Percentiles rank a stretch among this genome's conserved stretches.
These are phyloP conservation scores for Phytophthora niederhauseri DNA, from an alignment of 352 stramenopile genomes.

Conservation along the genomic window DNA sequence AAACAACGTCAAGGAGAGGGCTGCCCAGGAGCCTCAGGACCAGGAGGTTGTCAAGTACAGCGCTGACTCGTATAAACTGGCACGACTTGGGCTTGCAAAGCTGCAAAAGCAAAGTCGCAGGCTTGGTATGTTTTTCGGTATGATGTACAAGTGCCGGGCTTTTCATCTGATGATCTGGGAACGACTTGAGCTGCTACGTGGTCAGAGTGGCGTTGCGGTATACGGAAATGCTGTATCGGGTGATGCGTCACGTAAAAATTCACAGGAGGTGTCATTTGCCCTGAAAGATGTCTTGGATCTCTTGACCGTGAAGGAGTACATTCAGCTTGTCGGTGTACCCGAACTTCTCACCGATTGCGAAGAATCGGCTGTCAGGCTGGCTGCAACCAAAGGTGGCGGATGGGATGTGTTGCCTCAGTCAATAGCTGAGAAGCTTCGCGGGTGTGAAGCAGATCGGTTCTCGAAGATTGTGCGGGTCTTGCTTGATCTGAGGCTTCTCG, in stretches of 20 bases:
- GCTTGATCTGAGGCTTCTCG: conserved; percentile 68
- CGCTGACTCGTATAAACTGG: conserved; percentile 66
- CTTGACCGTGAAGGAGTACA: conserved; percentile 69
- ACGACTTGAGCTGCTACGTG: conserved; percentile 36
- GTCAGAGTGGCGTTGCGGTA: conserved; percentile 11
- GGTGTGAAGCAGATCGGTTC: conserved; percentile 74
- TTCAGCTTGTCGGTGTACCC: conserved; percentile 71
- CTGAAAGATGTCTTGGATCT: conserved; percentile 76
- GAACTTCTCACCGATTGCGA: conserved; percentile 69
- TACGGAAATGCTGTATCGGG: background rate
- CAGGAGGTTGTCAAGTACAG: conserved; percentile 75
- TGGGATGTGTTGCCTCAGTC: conserved; percentile 55
- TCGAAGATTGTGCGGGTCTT: conserved; percentile 72
- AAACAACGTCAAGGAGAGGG: conserved; percentile 26
- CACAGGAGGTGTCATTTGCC: conserved; percentile 50
- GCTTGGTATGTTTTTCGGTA: conserved; percentile 76
- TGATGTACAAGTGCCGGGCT: conserved; percentile 67
- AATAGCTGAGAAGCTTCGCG: conserved; percentile 61
- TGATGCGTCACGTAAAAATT: background rate
- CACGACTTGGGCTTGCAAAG: conserved; percentile 58
- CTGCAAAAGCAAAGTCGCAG: conserved; percentile 74
- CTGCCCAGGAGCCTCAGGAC: conserved; percentile 9
- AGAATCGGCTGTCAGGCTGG: conserved; percentile 57
- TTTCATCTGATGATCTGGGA: conserved; percentile 77
- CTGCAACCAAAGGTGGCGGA: conserved; percentile 45